phyloP scores from a whole-genome alignment of 768 basidiomycete genomes.

The Mycena metata region DNA sequence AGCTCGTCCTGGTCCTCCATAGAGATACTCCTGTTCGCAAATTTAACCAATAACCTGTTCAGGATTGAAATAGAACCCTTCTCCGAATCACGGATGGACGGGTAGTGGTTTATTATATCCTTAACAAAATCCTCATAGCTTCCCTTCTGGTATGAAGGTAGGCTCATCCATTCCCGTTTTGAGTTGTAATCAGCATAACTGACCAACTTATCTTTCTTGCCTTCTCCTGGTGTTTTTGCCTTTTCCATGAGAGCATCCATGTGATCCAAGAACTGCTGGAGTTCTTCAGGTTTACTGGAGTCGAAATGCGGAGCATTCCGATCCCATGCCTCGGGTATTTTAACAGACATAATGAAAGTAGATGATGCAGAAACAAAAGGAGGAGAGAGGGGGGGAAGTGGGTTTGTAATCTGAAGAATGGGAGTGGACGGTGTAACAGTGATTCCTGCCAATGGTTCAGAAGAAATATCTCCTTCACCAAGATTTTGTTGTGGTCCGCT shows the following conservation, averaged over 20 bases:
- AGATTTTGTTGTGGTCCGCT: too few species aligned
- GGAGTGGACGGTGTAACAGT: too few species aligned
- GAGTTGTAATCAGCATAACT: constrained; percentile 2
- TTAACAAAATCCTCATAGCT: constrained; percentile 6
- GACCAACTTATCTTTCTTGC: neutral
- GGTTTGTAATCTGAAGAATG: too few species aligned
- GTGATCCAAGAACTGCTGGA: too few species aligned
- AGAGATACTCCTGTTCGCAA: neutral
- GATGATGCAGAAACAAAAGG: neutral
- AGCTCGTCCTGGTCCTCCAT: neutral
- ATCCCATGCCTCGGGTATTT: neutral
- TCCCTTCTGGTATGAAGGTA: neutral
- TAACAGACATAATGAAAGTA: neutral
- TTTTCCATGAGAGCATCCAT: neutral
- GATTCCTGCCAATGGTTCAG: too few species aligned
- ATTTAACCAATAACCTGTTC: neutral
- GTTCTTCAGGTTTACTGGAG: too few species aligned
- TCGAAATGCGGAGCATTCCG: too few species aligned
- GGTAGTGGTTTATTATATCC: neutral
- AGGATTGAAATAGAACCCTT: neutral
- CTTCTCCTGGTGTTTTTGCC: neutral
- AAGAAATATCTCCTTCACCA: too few species aligned
- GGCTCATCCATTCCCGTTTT: constrained; percentile 3
- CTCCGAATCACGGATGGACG: neutral
- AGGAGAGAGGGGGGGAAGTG: too few species aligned